These are phyloP conservation scores for Cryptococcus sp. DNA, from an alignment of 1,284 basidiomycete species.

Conservation along the genomic window DNA sequence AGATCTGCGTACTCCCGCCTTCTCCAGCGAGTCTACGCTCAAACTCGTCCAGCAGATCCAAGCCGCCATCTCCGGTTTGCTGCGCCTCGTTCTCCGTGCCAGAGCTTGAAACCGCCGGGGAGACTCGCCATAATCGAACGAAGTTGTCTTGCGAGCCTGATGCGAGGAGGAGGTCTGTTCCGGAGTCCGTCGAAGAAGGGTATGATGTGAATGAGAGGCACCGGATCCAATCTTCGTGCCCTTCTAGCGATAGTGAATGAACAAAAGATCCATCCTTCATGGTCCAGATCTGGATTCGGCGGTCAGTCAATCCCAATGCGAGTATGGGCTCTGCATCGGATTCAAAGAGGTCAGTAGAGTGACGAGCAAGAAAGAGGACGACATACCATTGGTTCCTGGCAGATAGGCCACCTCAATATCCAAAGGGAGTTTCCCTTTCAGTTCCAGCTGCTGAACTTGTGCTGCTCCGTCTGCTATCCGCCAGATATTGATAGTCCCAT, in stretches of 20 bases:
- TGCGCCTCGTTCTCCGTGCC: background rate
- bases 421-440: slow-evolving; percentile 73
- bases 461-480: slow-evolving; percentile 25
- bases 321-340: slow-evolving; percentile 65
- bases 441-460: slow-evolving; percentile 61
- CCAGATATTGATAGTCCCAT: slow-evolving; percentile 75
- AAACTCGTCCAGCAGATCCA: slow-evolving; percentile 82
- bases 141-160: slow-evolving; percentile 92
- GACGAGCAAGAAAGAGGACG: background rate
- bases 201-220: slow-evolving; percentile 67
- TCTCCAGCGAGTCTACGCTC: slow-evolving; percentile 72
- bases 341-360: background rate
- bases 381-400: slow-evolving; percentile 66
- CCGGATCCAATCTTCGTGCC: slow-evolving; percentile 93
- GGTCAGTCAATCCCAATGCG: slow-evolving; percentile 75
- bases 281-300: slow-evolving; percentile 72
- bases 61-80: slow-evolving; percentile 40
- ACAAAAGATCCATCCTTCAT: slow-evolving; percentile 60
- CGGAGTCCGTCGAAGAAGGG: slow-evolving; percentile 30
- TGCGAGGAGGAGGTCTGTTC: slow-evolving; percentile 63
- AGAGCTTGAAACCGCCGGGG: slow-evolving; percentile 8
- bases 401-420: slow-evolving; percentile 66
- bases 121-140: slow-evolving; percentile 80
- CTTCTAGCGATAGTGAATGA: slow-evolving; percentile 62
- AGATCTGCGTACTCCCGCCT: slow-evolving; percentile 74